Conservation (phyloP, 106 monocot species). For the Allium cepa region DNA sequence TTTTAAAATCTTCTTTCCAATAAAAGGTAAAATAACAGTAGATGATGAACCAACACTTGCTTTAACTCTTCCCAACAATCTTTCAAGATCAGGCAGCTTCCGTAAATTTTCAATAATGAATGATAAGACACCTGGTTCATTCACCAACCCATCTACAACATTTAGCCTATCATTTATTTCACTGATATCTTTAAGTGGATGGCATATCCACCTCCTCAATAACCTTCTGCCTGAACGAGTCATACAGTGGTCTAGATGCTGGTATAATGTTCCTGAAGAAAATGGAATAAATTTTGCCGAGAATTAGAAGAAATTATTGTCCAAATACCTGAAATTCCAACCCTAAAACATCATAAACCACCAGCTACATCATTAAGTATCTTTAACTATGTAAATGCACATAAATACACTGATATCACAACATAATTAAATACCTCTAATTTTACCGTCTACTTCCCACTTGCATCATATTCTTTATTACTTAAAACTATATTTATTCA, state of each 20-base stretch:
- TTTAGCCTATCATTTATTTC: conserved; percentile 77
- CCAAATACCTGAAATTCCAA: too few relatives aligned
- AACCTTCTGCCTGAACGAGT: conserved; percentile 80
- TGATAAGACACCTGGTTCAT: conserved; percentile 38
- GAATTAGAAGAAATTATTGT: neutral
- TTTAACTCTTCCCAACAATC: conserved; percentile 69
- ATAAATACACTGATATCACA: too few relatives aligned
- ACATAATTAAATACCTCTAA: too few relatives aligned
- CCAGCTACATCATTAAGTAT: too few relatives aligned
- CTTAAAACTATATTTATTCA: too few relatives aligned
- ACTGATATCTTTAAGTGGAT: conserved; percentile 57
- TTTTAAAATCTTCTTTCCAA: conserved; percentile 75
- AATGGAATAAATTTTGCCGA: neutral
- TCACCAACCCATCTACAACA: conserved; percentile 69
- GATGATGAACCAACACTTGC: conserved; percentile 52
- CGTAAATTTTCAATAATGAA: conserved; percentile 42
- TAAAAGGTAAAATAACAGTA: conserved; percentile 39
- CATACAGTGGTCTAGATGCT: conserved; percentile 73
- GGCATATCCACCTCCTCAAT: conserved; percentile 89
- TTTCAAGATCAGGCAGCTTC: conserved; percentile 83
- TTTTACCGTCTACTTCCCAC: too few relatives aligned
- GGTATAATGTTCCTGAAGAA: conserved; percentile 71
- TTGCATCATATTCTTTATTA: too few relatives aligned
- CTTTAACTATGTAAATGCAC: too few relatives aligned
- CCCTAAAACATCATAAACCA: too few relatives aligned